phyloP scores from a whole-genome alignment of 169 alveolate species.

The Cyclospora cayetanensis region DNA sequence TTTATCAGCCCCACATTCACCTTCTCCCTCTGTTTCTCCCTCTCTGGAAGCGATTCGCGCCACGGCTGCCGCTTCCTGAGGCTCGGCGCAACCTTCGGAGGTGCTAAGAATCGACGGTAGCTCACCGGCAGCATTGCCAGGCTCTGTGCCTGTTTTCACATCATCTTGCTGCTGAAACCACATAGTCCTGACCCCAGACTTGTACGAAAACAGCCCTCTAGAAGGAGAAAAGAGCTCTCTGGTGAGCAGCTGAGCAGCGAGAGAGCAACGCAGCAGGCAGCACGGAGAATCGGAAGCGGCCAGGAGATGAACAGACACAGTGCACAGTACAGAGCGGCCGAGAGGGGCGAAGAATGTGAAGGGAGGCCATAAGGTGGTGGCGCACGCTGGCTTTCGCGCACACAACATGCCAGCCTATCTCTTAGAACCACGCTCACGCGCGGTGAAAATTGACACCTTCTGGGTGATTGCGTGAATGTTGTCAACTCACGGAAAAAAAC shows the following conservation, averaged over 20 bases:
- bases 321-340: not conserved
- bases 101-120: not conserved
- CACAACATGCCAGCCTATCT: no score
- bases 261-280: not conserved
- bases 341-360: no score
- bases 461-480: no score
- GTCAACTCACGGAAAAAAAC: constrained; percentile 83
- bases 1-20: not conserved
- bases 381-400: no score
- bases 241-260: constrained; percentile 11
- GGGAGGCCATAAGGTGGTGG: no score
- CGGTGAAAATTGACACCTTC: no score
- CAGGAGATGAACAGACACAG: not conserved
- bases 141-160: not conserved
- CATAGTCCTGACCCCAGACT: not conserved
- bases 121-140: not conserved
- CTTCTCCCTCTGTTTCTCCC: not conserved
- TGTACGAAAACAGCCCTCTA: constrained; percentile 2
- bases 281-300: not conserved
- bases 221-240: constrained; percentile 25
- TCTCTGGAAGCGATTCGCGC: not conserved
- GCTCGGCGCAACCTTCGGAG: not conserved
- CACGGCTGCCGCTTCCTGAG: not conserved
- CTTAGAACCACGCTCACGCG: no score
- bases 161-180: constrained; percentile 11